Evolutionary conservation across 2,329 filamentous ascomycete genomes (phyloP).

Genomic region (Corniculantispora saksenae): DNA sequence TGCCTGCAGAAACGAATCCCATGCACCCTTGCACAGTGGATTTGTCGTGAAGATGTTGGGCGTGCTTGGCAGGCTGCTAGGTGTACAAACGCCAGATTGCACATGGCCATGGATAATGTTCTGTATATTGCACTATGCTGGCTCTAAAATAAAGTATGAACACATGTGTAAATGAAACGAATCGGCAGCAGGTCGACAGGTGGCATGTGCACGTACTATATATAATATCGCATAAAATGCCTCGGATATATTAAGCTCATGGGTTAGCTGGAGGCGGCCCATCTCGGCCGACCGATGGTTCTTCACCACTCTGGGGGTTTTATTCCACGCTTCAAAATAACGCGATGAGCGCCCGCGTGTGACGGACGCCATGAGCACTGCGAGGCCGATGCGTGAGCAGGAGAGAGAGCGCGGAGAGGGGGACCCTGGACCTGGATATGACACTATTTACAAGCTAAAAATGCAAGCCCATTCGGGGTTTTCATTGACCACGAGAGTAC

Average conservation of each 20-base stretch:
- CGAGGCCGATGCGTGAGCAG: constrained; percentile 2
- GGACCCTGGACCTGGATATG: background rate
- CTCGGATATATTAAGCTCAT: background rate
- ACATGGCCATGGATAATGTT: too few species aligned
- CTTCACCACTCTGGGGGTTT: background rate
- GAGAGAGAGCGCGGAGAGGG: too few species aligned
- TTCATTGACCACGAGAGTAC: background rate
- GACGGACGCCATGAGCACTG: background rate
- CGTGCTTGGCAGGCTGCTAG: background rate
- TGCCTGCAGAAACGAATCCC: constrained; percentile 3
- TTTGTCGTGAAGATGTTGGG: constrained; percentile 1
- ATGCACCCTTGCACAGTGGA: background rate
- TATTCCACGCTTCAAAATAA: background rate
- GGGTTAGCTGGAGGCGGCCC: background rate
- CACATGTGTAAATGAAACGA: too few species aligned
- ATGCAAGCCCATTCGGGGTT: background rate
- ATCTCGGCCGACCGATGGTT: background rate
- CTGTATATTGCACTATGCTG: too few species aligned
- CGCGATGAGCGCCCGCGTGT: background rate
- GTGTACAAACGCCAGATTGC: too few species aligned
- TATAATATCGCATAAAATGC: background rate
- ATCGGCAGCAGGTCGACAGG: too few species aligned
- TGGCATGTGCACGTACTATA: too few species aligned
- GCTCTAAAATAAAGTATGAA: too few species aligned
- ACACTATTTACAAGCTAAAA: background rate